Base-by-base conservation (phyloP, 1,139 yeast species). In the Yamadazyma conglobata region DNA sequence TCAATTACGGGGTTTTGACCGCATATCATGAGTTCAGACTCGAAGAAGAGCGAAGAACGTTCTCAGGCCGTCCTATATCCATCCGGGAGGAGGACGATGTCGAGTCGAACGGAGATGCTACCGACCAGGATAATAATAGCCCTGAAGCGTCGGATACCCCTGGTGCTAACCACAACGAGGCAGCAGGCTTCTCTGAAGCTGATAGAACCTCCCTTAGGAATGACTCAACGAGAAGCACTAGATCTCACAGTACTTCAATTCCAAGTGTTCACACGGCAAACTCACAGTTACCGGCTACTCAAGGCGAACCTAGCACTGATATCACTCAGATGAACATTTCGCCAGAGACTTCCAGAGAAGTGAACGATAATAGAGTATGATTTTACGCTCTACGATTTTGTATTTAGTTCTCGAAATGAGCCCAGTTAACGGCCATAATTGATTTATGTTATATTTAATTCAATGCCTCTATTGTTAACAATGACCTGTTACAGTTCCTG, bases 1-100 rank as follows among this genome's bases (percentile, higher is more conserved):
- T 64, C 45, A 62, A 75, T 49, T 71, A 76, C 61, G 75, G 72
- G 13, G 77, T 77, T 12, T 50, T 76, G 26, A 47, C 52, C 22
- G 48, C 61, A 19, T 73, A 69, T 39, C 51, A 47, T 20, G 43
- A 46, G 14, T 43, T 32, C 30, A 22, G 54, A 22, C 21, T 42
- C 10, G 44, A 22, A 7, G 41, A 43, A 31, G 48, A 43, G 22
- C 25, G 44, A 19, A 28, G 35, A 23, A 6, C 15, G 4, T 8
- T 10, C 10, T 11, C 10, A n/a, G 7, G 7, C 6, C 23, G 10
- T 6, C 23, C 24, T n/a, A n/a, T n/a, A n/a, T n/a, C n/a, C n/a
- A n/a, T n/a, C n/a, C n/a, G n/a, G n/a, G n/a, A n/a, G n/a, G n/a
- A n/a, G n/a, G n/a, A n/a, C n/a, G n/a, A n/a, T n/a, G n/a, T n/a